Evolutionary conservation across 352 stramenopile genomes (phyloP).

Genomic region (Phytopythium oedochilum): DNA sequence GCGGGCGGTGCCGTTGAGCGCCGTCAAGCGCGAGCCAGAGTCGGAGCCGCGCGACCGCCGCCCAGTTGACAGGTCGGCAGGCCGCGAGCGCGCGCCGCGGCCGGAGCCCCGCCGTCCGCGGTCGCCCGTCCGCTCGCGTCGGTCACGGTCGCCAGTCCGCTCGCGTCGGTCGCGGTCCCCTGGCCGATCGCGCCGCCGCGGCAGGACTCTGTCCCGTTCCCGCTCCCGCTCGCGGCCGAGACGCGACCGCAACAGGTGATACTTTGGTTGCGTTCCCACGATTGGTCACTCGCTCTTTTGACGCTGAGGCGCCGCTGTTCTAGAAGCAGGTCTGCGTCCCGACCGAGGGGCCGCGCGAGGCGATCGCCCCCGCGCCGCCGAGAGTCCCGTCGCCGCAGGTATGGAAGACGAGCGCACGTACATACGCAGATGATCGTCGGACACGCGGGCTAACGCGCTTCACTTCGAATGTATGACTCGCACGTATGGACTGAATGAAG

Average conservation of each 20-base stretch:
- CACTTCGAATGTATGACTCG: not conserved
- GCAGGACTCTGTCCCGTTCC: not conserved
- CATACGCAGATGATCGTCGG: not conserved
- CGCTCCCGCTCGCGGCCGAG: not conserved
- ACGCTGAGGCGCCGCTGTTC: not conserved
- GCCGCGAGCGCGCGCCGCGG: not conserved
- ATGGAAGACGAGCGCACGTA: not conserved
- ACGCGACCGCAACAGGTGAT: not conserved
- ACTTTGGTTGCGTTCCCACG: not conserved
- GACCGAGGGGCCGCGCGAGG: conserved; percentile 16
- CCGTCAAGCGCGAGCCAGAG: not conserved
- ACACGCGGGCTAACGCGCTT: not conserved
- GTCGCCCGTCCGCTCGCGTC: not conserved
- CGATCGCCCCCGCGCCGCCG: conserved; percentile 3
- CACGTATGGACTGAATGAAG: not conserved
- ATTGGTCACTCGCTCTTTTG: not conserved
- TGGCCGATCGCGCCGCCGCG: not conserved
- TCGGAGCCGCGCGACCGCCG: not conserved
- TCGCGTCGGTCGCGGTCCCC: not conserved
- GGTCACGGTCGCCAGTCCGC: not conserved
- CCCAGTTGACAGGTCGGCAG: not conserved
- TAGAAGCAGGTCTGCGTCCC: conserved; percentile 17
- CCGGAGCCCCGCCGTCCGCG: not conserved
- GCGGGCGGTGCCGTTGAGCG: not conserved
- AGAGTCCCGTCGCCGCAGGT: not conserved